Evolutionary conservation across 495 filamentous ascomycete species (phyloP).

Genomic region (Xanthoparmelia taractica): DNA sequence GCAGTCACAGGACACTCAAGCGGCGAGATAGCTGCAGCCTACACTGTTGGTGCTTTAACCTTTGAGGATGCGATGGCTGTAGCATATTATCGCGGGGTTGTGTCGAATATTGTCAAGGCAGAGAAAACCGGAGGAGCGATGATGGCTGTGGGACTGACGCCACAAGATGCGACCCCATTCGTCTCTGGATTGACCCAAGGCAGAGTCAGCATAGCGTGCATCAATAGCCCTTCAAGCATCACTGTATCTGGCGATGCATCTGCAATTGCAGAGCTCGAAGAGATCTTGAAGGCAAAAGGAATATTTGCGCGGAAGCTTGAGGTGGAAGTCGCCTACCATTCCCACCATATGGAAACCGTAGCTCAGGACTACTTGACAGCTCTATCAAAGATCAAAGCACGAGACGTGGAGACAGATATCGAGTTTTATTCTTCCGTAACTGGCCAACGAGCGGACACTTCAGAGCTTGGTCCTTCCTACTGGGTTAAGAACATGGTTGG

Average conservation of each 20-base stretch:
- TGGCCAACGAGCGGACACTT: conserved; percentile 21
- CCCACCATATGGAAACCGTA: conserved; percentile 39
- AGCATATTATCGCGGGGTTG: conserved; percentile 27
- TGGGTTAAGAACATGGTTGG: conserved; percentile 37
- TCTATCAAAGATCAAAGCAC: neutral
- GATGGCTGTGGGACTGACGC: neutral
- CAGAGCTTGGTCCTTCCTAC: conserved; percentile 19
- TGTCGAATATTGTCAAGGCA: conserved; percentile 2
- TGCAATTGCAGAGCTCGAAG: conserved; percentile 37
- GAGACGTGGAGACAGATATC: neutral
- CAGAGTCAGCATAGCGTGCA: neutral
- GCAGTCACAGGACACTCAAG: neutral
- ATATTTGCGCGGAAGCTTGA: conserved; percentile 35
- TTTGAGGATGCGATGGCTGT: conserved; percentile 18
- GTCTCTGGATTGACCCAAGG: neutral
- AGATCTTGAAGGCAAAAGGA: conserved; percentile 36
- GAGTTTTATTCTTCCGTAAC: conserved; percentile 39
- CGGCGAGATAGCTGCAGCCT: neutral
- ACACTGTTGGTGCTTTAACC: conserved; percentile 11
- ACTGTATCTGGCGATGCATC: conserved; percentile 38
- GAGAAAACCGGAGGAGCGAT: neutral
- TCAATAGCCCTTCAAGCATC: conserved; percentile 25
- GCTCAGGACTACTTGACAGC: conserved; percentile 29
- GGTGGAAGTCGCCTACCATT: conserved; percentile 56
- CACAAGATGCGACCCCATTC: neutral